Conservation (phyloP, 225 moss, liverwort and hornwort species). For the Takakia lepidozioides region DNA sequence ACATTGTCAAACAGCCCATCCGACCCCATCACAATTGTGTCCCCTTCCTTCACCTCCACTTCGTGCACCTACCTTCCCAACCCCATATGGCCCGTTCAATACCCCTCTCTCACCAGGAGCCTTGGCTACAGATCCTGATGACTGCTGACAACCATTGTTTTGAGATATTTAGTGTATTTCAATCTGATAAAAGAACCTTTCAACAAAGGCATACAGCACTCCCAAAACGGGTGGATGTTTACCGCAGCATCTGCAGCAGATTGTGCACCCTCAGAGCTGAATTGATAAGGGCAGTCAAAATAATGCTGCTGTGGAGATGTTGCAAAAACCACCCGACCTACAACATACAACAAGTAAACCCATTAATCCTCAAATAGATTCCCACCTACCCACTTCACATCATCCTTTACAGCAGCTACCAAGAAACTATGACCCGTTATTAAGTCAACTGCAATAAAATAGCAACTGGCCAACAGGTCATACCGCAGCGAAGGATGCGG, state of each 20-base stretch:
- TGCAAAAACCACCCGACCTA: conserved; percentile 74
- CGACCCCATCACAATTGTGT: conserved; percentile 87
- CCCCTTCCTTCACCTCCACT: conserved; percentile 70
- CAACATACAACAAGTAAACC: too few relatives aligned
- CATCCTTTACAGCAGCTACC: too few relatives aligned
- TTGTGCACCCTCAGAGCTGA: conserved; percentile 77
- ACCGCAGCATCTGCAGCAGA: conserved; percentile 87
- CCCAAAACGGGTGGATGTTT: conserved; percentile 4
- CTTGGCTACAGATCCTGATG: too few relatives aligned
- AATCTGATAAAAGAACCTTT: too few relatives aligned
- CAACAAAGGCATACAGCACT: neutral
- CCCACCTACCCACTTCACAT: too few relatives aligned
- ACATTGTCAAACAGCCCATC: conserved; percentile 98
- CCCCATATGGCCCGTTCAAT: neutral
- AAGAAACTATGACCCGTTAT: too few relatives aligned
- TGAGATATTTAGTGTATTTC: too few relatives aligned
- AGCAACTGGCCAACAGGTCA: too few relatives aligned
- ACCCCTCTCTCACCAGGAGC: too few relatives aligned
- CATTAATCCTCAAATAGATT: too few relatives aligned
- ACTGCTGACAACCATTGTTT: too few relatives aligned
- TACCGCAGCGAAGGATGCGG: conserved; percentile 69
- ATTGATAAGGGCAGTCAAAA: conserved; percentile 97
- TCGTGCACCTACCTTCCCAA: conserved; percentile 56
- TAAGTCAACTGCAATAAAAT: too few relatives aligned
- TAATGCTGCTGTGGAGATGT: conserved; percentile 91